Conservation (phyloP, 352 stramenopile species). For the Pythium phragmitis region DNA sequence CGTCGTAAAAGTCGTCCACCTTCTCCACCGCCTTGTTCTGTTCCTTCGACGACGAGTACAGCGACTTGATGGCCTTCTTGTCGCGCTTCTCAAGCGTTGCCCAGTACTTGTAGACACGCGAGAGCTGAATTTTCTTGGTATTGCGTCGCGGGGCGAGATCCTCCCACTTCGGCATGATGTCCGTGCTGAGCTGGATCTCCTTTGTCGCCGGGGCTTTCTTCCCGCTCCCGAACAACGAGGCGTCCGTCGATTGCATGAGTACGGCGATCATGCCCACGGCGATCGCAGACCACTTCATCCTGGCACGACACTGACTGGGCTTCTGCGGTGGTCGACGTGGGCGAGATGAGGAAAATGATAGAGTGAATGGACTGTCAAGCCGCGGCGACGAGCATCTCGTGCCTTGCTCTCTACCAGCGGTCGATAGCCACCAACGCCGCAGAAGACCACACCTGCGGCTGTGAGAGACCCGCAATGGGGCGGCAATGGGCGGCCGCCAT, state of each 20-base stretch:
- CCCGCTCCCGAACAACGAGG: no score
- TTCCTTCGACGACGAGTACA: background rate
- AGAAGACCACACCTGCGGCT: no score
- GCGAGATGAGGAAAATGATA: no score
- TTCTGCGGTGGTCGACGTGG: no score
- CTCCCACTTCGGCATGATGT: slow-evolving; percentile 17
- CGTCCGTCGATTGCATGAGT: no score
- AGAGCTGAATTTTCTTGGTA: slow-evolving; percentile 9
- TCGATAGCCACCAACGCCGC: no score
- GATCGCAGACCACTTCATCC: slow-evolving; percentile 3
- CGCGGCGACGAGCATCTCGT: no score
- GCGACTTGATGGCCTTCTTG: slow-evolving; percentile 10
- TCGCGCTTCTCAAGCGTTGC: slow-evolving; percentile 5
- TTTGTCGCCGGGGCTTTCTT: slow-evolving; percentile 3
- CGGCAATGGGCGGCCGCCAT: no score
- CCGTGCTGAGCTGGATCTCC: slow-evolving; percentile 5
- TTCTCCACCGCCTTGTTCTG: background rate
- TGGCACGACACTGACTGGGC: background rate
- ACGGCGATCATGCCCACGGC: background rate
- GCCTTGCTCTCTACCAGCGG: no score
- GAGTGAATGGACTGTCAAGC: no score
- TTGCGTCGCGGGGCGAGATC: slow-evolving; percentile 1
- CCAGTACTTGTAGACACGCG: slow-evolving; percentile 4
- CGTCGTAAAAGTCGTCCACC: slow-evolving; percentile 15
- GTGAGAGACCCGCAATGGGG: no score